Base-by-base conservation (phyloP, 73 alveolate species). In the Symbiodinium natans region DNA sequence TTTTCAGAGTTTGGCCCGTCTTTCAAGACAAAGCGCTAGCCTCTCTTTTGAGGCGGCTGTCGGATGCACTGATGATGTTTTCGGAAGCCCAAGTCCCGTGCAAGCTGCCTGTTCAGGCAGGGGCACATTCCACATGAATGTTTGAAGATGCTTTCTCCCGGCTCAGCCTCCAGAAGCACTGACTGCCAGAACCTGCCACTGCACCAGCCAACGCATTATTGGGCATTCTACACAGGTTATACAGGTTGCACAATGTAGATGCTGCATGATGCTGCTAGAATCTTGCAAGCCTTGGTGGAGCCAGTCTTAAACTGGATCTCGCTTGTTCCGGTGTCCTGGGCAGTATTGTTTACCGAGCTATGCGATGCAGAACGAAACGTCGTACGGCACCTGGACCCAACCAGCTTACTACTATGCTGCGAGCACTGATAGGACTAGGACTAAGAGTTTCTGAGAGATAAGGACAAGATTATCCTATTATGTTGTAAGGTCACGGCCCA, bases 31-130 rank as follows among this genome's bases (percentile, higher is more conserved):
- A 52, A 52, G 71, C 71, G n/a, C 63, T 75, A 36, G 94, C 94
- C 94, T 86, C 94, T 54, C 74, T 27, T 52, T 86, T 86, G 63
- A 86, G 74, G 94, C 63, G 94, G 63, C 39, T 41, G 59, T 86
- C 94, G 13, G 94, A 86, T 25, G 94, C 94, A 39, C 94, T 86
- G 84, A 86, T 38, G 56, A 86, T 86, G 83, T 83, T 86, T 27
- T 86, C 94, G 9, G 94, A 54, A 39, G 39, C 38, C 94, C 94
- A 86, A 59, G 94, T 86, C 27, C 94, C 94, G 63, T 86, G 94
- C 39, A 86, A 56, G 31, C 54, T 46, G 56, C 94, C 94, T 86
- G 38, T 38, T 1, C 33, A 13, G 82, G 11, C 82, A 25, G 19
- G 0, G 74, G 68, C 29, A n/a, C 23, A 7, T 15, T 21, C 3